Percentiles rank a stretch among this genome's conserved stretches.
Evolutionary conservation across 1,284 basidiomycete species (phyloP).

Genomic region (Calocybe gambosa): DNA sequence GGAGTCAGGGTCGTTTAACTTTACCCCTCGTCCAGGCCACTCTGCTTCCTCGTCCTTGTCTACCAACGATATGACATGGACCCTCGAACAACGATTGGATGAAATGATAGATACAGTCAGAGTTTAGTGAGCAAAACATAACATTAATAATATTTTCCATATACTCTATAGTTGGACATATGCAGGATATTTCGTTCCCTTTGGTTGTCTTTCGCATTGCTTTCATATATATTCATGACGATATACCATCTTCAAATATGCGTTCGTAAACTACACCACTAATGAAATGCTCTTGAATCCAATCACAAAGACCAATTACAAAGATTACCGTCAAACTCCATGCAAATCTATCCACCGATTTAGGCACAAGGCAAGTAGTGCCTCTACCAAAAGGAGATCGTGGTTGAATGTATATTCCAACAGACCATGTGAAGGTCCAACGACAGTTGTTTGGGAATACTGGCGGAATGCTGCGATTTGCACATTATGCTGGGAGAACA

Average conservation of each 20-base stretch:
- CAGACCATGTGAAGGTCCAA: slow-evolving; percentile 57
- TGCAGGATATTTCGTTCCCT: slow-evolving; percentile 10
- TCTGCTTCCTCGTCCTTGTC: slow-evolving; percentile 58
- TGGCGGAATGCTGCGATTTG: slow-evolving; percentile 54
- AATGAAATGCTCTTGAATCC: slow-evolving; percentile 17
- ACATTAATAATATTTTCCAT: slow-evolving; percentile 21
- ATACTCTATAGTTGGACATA: slow-evolving; percentile 13
- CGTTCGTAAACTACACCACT: slow-evolving; percentile 13
- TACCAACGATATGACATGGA: slow-evolving; percentile 57
- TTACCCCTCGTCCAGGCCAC: slow-evolving; percentile 38
- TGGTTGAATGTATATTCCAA: slow-evolving; percentile 59
- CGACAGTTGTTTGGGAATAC: slow-evolving; percentile 44
- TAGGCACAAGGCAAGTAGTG: slow-evolving; percentile 58
- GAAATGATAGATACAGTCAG: slow-evolving; percentile 62
- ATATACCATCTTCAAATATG: slow-evolving; percentile 17
- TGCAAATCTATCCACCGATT: slow-evolving; percentile 68
- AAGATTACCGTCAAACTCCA: slow-evolving; percentile 26
- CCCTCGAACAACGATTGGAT: slow-evolving; percentile 69
- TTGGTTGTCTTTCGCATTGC: slow-evolving; percentile 11
- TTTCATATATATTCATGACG: slow-evolving; percentile 21
- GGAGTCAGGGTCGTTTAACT: slow-evolving; percentile 78
- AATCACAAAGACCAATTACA: slow-evolving; percentile 5
- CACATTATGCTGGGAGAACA: slow-evolving; percentile 38
- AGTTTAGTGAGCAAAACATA: slow-evolving; percentile 32
- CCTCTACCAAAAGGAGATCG: slow-evolving; percentile 53